Base-by-base conservation (phyloP, 208 protist species). In the Trypanosoma rangeli region DNA sequence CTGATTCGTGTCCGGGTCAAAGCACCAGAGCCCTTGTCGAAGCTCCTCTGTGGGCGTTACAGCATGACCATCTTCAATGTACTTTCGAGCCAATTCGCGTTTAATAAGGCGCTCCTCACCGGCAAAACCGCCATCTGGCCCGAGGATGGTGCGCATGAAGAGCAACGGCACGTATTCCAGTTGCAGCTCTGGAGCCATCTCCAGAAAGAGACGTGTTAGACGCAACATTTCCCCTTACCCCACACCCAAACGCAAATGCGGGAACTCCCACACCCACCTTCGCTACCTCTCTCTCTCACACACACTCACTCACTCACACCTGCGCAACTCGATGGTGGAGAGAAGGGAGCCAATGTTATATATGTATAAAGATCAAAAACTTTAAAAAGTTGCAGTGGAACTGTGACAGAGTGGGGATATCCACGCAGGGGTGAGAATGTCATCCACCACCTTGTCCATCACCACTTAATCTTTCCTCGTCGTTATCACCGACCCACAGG, bases 31-130 rank as follows among this genome's bases (percentile, higher is more conserved):
- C 12, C 92, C 92, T 31, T 78, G 66, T 7, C 89, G 89, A 20
- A 87, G 82, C 62, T 92, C 87, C 1, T 65, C 81, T 29, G 71
- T 92, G 26, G 89, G 89, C 5, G 69, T 35, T 31, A 93, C 86
- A 13, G 82, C 85, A 64, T 85, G 81, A 31, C 88, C 84, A 39
- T 94, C 85, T 10, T 82, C 70, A 10, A 93, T 31, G 76, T 95
- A 95, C 74, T 92, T 94, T 52, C 85, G 73, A 13, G 88, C 92
- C 28, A 94, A 68, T 62, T 95, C 92, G 28, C 87, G 87, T 79
- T 97, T 95, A 33, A 97, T 82, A n/a, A 97, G 83, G 5, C 92
- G 89, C 77, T 97, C 89, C 80, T 97, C 89, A 3, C 88, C 92
- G 26, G 92, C 86, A 64, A 97, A 97, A 22, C 92, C 92, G 39